Evolutionary conservation across 2,329 filamentous ascomycete species (phyloP), one percentile per base, ranked within the genome.

Genomic region (Aspergillus tubingensis): DNA sequence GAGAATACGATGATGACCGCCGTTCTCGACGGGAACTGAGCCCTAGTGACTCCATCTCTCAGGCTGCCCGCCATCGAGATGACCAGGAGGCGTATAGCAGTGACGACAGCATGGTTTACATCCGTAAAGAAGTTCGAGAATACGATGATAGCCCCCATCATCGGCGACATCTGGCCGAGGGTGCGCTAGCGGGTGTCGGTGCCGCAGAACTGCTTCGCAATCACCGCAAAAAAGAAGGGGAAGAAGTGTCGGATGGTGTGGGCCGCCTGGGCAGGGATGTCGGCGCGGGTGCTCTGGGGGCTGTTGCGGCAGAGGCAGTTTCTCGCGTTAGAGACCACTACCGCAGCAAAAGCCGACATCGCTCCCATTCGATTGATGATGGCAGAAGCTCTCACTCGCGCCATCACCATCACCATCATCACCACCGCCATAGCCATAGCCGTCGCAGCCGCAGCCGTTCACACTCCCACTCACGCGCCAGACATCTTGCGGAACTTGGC

Each of bases 81-180:
- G 73, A 19, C 15, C 47, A 75, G 52, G 68, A 75, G 32, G 81
- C 79, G 63, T 86, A 84, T 70, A 85, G 77, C 67, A 82, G 85
- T 66, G 86, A 88, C 68, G 85, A 88, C 63, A 86, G 86, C 67
- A 82, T 84, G 68, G 83, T 87, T 57, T 86, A 87, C 66, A 77
- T 86, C 39, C 82, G 82, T 66, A 82, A 83, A 75, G 81, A 83
- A 61, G 76, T 72, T 25, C 71, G 72, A 6, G 75, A 77, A 39
- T 73, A 76, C 49, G 77, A 79, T 10, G 81, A 81, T 56, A 80
- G 80, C 17, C 73, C 77, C 47, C 81, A 85, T 63, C 83, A 82
- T 65, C 75, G 75, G 54, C 83, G 84, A 32, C 84, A 88, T 68
- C 73, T 88, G 48, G 86, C 85, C n/a, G 86, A 86, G 67, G 86